phyloP scores from a whole-genome alignment of 768 basidiomycete genomes.

The Obba rivulosa region DNA sequence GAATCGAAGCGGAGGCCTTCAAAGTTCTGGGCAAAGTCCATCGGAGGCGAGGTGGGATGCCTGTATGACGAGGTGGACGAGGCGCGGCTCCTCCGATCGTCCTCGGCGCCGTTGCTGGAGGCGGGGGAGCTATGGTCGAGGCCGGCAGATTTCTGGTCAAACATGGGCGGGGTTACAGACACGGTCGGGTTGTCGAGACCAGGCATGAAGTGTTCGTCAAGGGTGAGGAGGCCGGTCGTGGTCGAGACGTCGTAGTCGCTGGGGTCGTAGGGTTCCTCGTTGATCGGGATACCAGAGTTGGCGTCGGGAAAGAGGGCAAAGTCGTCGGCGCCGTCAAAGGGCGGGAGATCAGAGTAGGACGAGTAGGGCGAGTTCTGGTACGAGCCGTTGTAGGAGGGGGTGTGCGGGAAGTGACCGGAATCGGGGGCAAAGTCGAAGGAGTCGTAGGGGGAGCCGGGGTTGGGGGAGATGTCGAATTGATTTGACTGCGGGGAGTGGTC shows the following conservation, averaged over 20 bases:
- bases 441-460: conserved; percentile 30
- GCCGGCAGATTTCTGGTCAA: conserved; percentile 15
- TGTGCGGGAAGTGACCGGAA: conserved; percentile 39
- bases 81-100: conserved; percentile 48
- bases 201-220: conserved; percentile 47
- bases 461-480: conserved; percentile 20
- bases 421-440: conserved; percentile 32
- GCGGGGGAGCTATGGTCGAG: conserved; percentile 48
- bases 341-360: conserved; percentile 55
- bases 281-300: conserved; percentile 28
- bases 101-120: conserved; percentile 50
- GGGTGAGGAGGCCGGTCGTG: conserved; percentile 47
- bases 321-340: conserved; percentile 24
- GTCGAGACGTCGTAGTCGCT: conserved; percentile 63
- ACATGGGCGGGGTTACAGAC: conserved; percentile 30
- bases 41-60: conserved; percentile 47
- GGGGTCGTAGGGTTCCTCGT: conserved; percentile 59
- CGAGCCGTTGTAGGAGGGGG: conserved; percentile 58
- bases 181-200: conserved; percentile 30
- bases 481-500: conserved; percentile 14
- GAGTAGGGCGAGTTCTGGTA: conserved; percentile 72
- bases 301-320: conserved; percentile 48
- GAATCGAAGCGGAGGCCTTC: conserved; percentile 60
- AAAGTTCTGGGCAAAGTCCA: conserved; percentile 51
- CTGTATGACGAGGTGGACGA: conserved; percentile 65